Conservation (phyloP, 1,284 basidiomycete genomes). For the Tilletia caries region DNA sequence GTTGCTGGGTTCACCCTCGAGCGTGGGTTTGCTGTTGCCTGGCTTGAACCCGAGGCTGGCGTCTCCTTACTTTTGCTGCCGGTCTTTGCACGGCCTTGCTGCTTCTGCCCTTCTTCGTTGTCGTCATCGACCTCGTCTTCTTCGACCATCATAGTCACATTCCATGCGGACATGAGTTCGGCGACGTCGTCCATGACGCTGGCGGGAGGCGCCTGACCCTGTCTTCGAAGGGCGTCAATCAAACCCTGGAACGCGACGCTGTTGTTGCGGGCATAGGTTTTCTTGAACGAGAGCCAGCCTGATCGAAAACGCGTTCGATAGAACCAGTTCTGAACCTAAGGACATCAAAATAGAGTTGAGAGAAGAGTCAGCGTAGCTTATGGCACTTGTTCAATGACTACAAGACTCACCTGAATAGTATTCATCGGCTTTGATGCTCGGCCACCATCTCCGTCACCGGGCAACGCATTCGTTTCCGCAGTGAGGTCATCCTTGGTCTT, state of each 20-base stretch:
- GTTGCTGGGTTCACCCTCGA: not conserved
- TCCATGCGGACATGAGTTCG: conserved; percentile 21
- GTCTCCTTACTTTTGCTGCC: no score
- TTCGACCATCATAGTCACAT: conserved; percentile 11
- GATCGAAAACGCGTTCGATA: conserved; percentile 49
- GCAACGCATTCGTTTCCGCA: conserved; percentile 25
- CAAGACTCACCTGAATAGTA: not conserved
- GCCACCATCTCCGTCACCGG: not conserved
- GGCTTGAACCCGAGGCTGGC: no score
- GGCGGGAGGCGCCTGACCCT: not conserved
- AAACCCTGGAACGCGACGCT: conserved; percentile 16
- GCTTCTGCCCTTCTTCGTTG: no score
- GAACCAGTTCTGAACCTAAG: conserved; percentile 46
- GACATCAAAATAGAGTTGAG: conserved; percentile 16
- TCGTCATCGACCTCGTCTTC: no score
- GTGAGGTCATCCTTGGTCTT: conserved; percentile 34
- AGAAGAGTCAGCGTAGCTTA: not conserved
- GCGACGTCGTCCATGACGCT: not conserved
- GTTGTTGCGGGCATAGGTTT: conserved; percentile 31
- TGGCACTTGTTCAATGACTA: no score
- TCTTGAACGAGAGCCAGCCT: conserved; percentile 43
- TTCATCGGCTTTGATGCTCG: not conserved
- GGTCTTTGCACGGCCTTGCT: no score
- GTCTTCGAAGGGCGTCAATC: conserved; percentile 1
- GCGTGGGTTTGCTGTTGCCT: not conserved